Percentiles rank a stretch among this genome's conserved stretches.
These are phyloP conservation scores for Dentipellis fragilis DNA, from an alignment of 768 basidiomycete genomes.

Conservation along the genomic window DNA sequence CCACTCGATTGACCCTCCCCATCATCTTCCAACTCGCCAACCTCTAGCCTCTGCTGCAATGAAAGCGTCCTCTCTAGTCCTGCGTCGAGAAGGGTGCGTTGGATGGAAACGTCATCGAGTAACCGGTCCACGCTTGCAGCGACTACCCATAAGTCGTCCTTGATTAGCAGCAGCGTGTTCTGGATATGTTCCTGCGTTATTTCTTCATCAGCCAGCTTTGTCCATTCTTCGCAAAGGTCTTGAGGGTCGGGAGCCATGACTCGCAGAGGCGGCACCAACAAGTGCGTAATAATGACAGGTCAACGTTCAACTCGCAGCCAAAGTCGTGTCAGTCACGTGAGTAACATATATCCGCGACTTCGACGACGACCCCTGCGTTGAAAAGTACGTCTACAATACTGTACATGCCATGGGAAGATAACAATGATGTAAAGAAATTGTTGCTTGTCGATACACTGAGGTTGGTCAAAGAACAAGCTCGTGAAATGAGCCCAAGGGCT, in stretches of 20 bases:
- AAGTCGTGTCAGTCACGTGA: background rate
- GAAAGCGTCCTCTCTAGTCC: slow-evolving; percentile 51
- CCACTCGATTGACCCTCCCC: slow-evolving; percentile 14
- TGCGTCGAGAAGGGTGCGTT: slow-evolving; percentile 48
- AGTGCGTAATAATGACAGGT: background rate
- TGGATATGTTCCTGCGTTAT: slow-evolving; percentile 41
- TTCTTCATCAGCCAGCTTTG: slow-evolving; percentile 42
- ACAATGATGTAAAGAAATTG: background rate
- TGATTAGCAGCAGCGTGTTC: slow-evolving; percentile 36
- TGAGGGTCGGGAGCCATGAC: slow-evolving; percentile 5
- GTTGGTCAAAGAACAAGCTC: too few relatives aligned
- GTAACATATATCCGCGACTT: background rate
- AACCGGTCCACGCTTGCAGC: slow-evolving; percentile 66
- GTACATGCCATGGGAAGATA: background rate
- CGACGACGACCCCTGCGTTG: background rate
- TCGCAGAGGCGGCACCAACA: background rate
- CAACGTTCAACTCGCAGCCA: background rate
- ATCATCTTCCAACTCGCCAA: slow-evolving; percentile 9
- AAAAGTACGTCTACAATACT: background rate
- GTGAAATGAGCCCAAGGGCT: too few relatives aligned
- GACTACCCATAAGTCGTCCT: slow-evolving; percentile 68
- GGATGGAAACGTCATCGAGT: slow-evolving; percentile 43
- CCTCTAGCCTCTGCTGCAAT: slow-evolving; percentile 29
- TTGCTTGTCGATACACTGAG: too few relatives aligned
- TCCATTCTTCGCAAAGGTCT: slow-evolving; percentile 40